Evolutionary conservation across 1,139 yeast species (phyloP), one percentile per base, ranked within the genome.

Genomic region (Candida neerlandica): DNA sequence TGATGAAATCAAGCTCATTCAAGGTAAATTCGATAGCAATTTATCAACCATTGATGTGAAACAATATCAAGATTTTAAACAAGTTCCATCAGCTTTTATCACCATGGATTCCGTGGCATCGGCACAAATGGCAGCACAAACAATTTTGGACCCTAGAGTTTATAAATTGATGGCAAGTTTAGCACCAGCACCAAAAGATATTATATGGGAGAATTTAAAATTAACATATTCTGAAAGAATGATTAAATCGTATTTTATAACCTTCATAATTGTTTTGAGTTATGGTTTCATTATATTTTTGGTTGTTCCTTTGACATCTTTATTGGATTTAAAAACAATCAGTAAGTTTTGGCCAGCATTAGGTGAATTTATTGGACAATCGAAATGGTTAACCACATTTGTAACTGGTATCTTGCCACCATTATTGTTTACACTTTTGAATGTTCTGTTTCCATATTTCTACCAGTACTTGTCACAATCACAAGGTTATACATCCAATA

Each of bases 71-170:
- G 66, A 61, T 37, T 70, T 71, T 54, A 64, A 60, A 39, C 71
- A 65, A 27, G 77, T 88, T 0, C 84, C 89, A 9, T 81, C 89
- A 9, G 94, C 94, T 0, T 87, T 87, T 60, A 80, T 87, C 5
- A 87, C 94, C 0, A 86, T 87, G 94, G 90, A 86, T 55, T 82
- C 90, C 0, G 94, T 86, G 0, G 94, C 94, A 0, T 82, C 88
- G 43, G 94, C 94, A 0, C 95, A 87, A 65, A 86, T 86, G 89
- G 88, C 89, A 2, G 94, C 94, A 0, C 95, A 87, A 61, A 87
- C 94, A 0, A 88, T 87, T 0, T 66, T 87, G 48, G 94, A 87
- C 60, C 94, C 94, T 5, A 74, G 89, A 52, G 91, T 85, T 9
- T 84, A 86, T 61, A 85, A 83, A 57, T 70, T 87, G 49, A 84